Conservation (phyloP, 1,284 basidiomycete genomes). For the Tylopilus sp. region DNA sequence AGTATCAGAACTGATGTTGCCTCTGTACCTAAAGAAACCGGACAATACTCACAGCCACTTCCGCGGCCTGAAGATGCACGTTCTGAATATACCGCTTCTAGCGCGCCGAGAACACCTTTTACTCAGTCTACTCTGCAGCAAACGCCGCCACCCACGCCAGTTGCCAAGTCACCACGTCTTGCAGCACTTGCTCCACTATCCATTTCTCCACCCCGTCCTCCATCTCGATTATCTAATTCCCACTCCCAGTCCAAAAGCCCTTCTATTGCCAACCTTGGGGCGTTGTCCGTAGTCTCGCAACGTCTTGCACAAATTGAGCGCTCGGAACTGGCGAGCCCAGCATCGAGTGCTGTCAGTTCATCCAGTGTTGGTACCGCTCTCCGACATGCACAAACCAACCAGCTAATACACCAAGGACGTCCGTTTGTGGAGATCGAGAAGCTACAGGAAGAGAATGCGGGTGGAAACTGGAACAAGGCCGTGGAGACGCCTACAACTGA, state of each 20-base stretch:
- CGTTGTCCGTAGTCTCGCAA: constrained; percentile 51
- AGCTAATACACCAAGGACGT: constrained; percentile 9
- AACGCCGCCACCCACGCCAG: constrained; percentile 25
- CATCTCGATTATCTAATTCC: constrained; percentile 21
- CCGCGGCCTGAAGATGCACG: constrained; percentile 17
- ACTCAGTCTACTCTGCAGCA: not conserved
- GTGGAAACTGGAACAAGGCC: not conserved
- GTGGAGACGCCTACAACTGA: constrained; percentile 25
- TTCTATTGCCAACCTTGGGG: constrained; percentile 53
- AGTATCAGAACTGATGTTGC: constrained; percentile 22
- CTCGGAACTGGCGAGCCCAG: constrained; percentile 23
- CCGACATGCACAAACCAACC: constrained; percentile 25
- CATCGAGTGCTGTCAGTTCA: constrained; percentile 22
- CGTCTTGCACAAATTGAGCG: constrained; percentile 50
- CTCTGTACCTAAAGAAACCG: not conserved
- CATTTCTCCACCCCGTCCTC: constrained; percentile 30
- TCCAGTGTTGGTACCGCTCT: constrained; percentile 33
- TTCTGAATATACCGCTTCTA: constrained; percentile 35
- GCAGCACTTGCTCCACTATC: constrained; percentile 16
- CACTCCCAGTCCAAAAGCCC: constrained; percentile 44
- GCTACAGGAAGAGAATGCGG: constrained; percentile 14
- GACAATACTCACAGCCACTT: constrained; percentile 3
- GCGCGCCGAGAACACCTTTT: constrained; percentile 12
- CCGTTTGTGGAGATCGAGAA: constrained; percentile 30
- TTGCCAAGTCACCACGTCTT: constrained; percentile 22